phyloP scores from a whole-genome alignment of 2,329 filamentous ascomycete species.

The Drechmeria coniospora region DNA sequence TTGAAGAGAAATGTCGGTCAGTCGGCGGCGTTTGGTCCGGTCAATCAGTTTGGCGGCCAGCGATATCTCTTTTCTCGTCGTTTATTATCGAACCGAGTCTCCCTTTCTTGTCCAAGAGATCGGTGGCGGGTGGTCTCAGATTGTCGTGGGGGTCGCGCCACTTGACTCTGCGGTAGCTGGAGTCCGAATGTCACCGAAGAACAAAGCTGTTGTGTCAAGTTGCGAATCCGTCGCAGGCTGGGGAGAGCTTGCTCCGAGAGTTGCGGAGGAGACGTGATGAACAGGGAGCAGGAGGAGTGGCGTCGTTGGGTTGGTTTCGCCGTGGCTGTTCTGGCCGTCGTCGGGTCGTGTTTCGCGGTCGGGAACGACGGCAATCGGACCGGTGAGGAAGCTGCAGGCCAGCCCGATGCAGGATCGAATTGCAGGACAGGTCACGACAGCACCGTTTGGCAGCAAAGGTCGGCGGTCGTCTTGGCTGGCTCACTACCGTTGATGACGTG shows the following conservation, averaged over 20 bases:
- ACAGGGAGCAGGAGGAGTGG: constrained; percentile 1
- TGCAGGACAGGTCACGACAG: not conserved
- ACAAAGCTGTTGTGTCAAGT: no score
- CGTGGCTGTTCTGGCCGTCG: constrained; percentile 2
- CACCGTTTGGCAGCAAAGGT: constrained; percentile 1
- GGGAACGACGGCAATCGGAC: constrained; percentile 1
- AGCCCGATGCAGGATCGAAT: constrained; percentile 1
- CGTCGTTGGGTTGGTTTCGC: not conserved
- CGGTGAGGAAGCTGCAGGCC: not conserved
- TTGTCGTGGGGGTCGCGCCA: no score
- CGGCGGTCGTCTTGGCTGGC: not conserved
- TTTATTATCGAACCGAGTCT: constrained; percentile 3
- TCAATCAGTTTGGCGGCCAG: constrained; percentile 2
- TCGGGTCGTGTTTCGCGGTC: constrained; percentile 1
- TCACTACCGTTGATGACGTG: constrained; percentile 2
- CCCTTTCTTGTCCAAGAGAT: constrained; percentile 3
- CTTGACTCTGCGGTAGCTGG: not conserved
- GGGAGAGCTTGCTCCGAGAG: not conserved
- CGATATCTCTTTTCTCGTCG: constrained; percentile 1
- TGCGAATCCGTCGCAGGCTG: not conserved
- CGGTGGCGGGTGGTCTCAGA: constrained; percentile 5
- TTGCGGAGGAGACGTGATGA: no score
- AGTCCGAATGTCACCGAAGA: not conserved
- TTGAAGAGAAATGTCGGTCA: constrained; percentile 1
- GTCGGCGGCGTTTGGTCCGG: not conserved